These are phyloP conservation scores for Puccinia triticina DNA, from an alignment of 1,284 basidiomycete species.

Conservation along the genomic window DNA sequence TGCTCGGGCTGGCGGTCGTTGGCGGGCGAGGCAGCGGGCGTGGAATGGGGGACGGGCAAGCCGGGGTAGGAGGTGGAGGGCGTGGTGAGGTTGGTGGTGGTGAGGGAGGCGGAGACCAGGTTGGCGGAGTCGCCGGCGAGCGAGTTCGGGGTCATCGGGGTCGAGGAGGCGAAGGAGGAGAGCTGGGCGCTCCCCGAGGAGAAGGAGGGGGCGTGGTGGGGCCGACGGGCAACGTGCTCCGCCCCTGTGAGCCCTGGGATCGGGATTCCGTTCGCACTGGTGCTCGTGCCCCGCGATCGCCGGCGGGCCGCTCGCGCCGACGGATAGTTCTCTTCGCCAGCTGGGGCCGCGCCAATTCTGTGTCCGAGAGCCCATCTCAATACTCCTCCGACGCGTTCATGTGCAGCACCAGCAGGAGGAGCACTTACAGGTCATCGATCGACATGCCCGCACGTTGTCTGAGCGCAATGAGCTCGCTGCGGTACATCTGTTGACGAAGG, in stretches of 20 bases:
- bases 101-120: constrained; percentile 9
- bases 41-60: constrained; percentile 43
- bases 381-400: neutral
- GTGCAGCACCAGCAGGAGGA: neutral
- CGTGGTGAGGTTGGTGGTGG: constrained; percentile 37
- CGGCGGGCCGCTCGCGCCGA: constrained; percentile 31
- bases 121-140: constrained; percentile 40
- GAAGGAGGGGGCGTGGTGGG: constrained; percentile 42
- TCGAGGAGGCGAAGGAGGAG: constrained; percentile 23
- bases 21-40: constrained; percentile 38
- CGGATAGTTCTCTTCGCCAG: constrained; percentile 33
- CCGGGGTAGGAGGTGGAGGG: constrained; percentile 47
- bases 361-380: neutral
- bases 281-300: constrained; percentile 29
- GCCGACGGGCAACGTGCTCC: constrained; percentile 6
- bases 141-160: constrained; percentile 42
- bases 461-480: constrained; percentile 76
- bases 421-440: constrained; percentile 47
- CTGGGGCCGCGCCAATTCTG: constrained; percentile 27
- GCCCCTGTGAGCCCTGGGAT: constrained; percentile 32
- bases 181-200: constrained; percentile 44
- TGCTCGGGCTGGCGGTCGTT: constrained; percentile 22
- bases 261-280: constrained; percentile 29
- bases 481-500: constrained; percentile 64
- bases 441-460: constrained; percentile 65